A percentile compares a stretch with the other conserved stretches of the same genome.
Conservation (phyloP, 345 rosid genomes). For the Diplotaxis tenuifolia region DNA sequence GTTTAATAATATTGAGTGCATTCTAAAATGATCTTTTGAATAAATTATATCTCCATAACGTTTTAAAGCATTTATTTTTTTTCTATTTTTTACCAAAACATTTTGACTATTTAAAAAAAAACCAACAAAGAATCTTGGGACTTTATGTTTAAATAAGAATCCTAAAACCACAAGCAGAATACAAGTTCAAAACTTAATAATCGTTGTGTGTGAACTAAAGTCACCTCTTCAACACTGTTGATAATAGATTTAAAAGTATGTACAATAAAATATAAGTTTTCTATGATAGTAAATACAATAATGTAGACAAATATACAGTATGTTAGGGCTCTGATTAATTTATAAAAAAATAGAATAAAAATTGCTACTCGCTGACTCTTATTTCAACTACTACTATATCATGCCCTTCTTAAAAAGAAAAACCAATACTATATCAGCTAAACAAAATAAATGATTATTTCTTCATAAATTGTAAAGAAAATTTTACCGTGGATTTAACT, state of each 20-base stretch:
- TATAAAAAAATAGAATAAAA: background rate
- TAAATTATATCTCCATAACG: background rate
- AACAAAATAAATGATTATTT: too few relatives aligned
- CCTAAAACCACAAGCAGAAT: background rate
- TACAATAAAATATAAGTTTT: background rate
- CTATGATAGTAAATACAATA: background rate
- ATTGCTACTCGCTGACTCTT: too few relatives aligned
- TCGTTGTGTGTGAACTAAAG: background rate
- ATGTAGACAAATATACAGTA: background rate
- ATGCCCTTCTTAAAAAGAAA: too few relatives aligned
- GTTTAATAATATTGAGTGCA: background rate
- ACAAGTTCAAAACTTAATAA: background rate
- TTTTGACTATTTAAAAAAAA: background rate
- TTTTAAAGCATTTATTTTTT: background rate
- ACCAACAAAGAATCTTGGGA: too few relatives aligned
- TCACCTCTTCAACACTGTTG: constrained; percentile 8
- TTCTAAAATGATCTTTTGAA: background rate
- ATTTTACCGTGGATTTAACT: too few relatives aligned
- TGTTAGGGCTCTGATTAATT: background rate
- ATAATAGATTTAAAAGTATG: background rate
- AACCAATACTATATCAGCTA: too few relatives aligned
- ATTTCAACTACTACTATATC: background rate
- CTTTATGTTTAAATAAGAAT: too few relatives aligned
- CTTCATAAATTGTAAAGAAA: too few relatives aligned
- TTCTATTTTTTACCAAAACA: background rate